Evolutionary conservation across 257 asterid species (phyloP).

Genomic region (Nicotiana noctiflora): DNA sequence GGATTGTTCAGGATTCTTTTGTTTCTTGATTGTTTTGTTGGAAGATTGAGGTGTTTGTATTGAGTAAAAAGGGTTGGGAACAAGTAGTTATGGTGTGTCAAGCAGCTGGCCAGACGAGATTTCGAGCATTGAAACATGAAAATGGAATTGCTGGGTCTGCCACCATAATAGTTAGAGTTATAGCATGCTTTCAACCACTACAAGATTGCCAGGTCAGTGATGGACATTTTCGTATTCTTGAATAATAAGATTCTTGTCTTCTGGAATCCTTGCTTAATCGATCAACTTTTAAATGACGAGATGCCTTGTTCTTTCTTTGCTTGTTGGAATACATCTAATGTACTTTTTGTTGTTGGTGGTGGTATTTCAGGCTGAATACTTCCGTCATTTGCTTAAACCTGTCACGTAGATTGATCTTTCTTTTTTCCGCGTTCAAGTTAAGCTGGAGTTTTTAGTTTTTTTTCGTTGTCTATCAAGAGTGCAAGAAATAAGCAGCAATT

Average conservation of each 20-base stretch:
- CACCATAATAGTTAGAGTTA: slow-evolving; percentile 88
- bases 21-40: slow-evolving; percentile 12
- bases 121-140: slow-evolving; percentile 92
- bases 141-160: slow-evolving; percentile 80
- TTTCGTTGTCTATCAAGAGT: slow-evolving; percentile 33
- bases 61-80: slow-evolving; percentile 43
- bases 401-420: slow-evolving; percentile 71
- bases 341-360: slow-evolving; percentile 3
- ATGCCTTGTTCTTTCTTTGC: not conserved
- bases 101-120: slow-evolving; percentile 97
- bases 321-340: slow-evolving; percentile 15
- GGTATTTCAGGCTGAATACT: slow-evolving; percentile 86
- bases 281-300: slow-evolving; percentile 2
- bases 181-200: slow-evolving; percentile 98
- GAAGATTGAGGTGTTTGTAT: slow-evolving; percentile 24
- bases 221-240: not conserved
- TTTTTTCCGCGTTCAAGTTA: slow-evolving; percentile 38
- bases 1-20: slow-evolving; percentile 4
- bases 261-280: not conserved
- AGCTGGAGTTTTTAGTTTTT: slow-evolving; percentile 43
- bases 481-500: slow-evolving; percentile 32
- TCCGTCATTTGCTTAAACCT: slow-evolving; percentile 87
- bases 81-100: slow-evolving; percentile 98
- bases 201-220: slow-evolving; percentile 91
- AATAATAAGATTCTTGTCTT: not conserved